phyloP scores from a whole-genome alignment of 1,284 basidiomycete species.

The Leccinum subfulvum region DNA sequence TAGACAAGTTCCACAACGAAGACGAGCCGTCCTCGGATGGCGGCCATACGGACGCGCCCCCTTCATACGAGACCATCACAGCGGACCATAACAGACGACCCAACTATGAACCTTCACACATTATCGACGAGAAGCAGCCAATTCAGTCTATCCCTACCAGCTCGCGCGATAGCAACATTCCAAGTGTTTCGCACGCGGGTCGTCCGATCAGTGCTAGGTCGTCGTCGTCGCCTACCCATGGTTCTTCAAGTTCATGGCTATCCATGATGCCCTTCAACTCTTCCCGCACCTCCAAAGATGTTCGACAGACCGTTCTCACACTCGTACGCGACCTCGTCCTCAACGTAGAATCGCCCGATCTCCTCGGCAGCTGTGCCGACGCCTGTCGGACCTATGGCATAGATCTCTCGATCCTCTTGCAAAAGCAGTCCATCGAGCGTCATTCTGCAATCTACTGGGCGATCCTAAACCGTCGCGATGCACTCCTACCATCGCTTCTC shows the following conservation, averaged over 20 bases:
- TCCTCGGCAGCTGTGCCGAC: constrained; percentile 47
- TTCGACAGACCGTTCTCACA: constrained; percentile 44
- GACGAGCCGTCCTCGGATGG: constrained; percentile 1
- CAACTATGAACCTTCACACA: neutral
- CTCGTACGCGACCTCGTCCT: constrained; percentile 49
- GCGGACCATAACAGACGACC: neutral
- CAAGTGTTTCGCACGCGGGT: neutral
- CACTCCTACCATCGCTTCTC: constrained; percentile 48
- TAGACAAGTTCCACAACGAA: constrained; percentile 15
- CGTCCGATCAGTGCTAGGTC: neutral
- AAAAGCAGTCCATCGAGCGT: constrained; percentile 61
- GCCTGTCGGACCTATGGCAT: constrained; percentile 42
- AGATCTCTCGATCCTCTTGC: constrained; percentile 48
- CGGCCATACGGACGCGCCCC: constrained; percentile 16
- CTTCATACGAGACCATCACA: constrained; percentile 22
- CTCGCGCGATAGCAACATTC: neutral
- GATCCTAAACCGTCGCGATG: constrained; percentile 49
- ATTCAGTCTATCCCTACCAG: neutral
- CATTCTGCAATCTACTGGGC: constrained; percentile 71
- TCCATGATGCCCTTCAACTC: constrained; percentile 25
- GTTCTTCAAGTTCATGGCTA: constrained; percentile 22
- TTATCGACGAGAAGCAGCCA: constrained; percentile 2
- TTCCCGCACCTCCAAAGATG: constrained; percentile 43
- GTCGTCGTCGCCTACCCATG: neutral
- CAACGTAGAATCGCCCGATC: constrained; percentile 24